A percentile compares a stretch with the other conserved stretches of the same genome.
Conservation (phyloP, 164 flowering plant species). For the Brasenia schreberi region DNA sequence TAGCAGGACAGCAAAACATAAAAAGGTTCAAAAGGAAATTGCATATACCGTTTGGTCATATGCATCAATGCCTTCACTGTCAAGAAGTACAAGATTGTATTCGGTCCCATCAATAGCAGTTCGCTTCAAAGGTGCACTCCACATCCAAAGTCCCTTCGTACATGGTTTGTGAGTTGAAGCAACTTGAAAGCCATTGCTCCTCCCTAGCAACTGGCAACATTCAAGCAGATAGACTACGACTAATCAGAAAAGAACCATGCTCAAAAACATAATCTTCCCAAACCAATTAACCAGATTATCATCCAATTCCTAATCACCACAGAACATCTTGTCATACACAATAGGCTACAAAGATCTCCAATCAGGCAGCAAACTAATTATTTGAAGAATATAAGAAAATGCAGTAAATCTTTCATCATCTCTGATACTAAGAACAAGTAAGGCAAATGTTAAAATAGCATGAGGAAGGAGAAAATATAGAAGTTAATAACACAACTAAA, state of each 20-base stretch:
- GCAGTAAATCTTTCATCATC: no score
- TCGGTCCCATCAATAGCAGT: slow-evolving; percentile 97
- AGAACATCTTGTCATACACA: no score
- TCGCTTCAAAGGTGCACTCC: slow-evolving; percentile 91
- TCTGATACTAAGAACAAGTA: no score
- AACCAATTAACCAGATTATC: neutral
- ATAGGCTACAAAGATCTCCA: no score
- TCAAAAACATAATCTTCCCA: neutral
- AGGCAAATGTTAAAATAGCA: no score
- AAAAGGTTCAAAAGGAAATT: neutral
- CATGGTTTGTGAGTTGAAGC: slow-evolving; percentile 96
- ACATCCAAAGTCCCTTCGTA: slow-evolving; percentile 98
- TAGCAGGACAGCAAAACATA: neutral
- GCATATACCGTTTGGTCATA: slow-evolving; percentile 88
- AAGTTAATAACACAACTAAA: no score
- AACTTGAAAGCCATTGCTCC: slow-evolving; percentile 96
- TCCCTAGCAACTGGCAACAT: slow-evolving; percentile 72
- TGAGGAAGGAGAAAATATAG: no score
- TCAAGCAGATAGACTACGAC: neutral
- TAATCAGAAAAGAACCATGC: no score
- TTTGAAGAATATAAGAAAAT: no score
- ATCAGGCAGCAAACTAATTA: no score
- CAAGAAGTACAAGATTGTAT: slow-evolving; percentile 80
- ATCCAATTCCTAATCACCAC: no score
- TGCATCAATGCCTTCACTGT: slow-evolving; percentile 99